A percentile compares a stretch with the other conserved stretches of the same genome.
Evolutionary conservation across 805 yeast species (phyloP).

Genomic region (Cyberlindnera americana): DNA sequence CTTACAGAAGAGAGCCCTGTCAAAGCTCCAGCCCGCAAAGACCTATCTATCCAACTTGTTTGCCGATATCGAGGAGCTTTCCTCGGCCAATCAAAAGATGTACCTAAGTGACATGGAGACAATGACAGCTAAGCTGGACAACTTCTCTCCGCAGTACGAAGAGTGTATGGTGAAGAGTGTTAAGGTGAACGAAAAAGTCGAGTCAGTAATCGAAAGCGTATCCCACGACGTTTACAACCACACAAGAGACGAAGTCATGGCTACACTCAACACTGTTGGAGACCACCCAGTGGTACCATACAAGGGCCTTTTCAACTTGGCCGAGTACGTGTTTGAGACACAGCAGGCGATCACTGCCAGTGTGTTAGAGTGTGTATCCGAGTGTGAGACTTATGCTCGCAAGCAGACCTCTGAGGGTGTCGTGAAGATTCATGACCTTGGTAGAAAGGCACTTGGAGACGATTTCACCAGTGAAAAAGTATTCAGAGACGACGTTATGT

Average conservation of each 20-base stretch:
- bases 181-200: conserved; percentile 55
- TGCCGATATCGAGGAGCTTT: conserved; percentile 57
- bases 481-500: conserved; percentile 78
- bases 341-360: conserved; percentile 64
- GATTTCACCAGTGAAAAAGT: conserved; percentile 52
- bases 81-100: conserved; percentile 58
- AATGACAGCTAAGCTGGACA: conserved; percentile 46
- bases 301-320: conserved; percentile 58
- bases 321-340: conserved; percentile 66
- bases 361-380: conserved; percentile 58
- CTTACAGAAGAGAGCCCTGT: conserved; percentile 81
- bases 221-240: conserved; percentile 55
- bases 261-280: conserved; percentile 49
- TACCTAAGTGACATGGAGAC: conserved; percentile 47
- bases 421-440: conserved; percentile 55
- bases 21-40: conserved; percentile 90
- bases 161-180: conserved; percentile 48
- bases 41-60: conserved; percentile 73
- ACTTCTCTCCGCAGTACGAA: conserved; percentile 63
- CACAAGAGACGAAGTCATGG: conserved; percentile 50
- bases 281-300: conserved; percentile 50
- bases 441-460: conserved; percentile 60
- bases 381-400: conserved; percentile 70
- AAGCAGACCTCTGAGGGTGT: conserved; percentile 57
- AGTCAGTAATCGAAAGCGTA: conserved; percentile 57